A percentile compares a stretch with the other conserved stretches of the same genome.
Evolutionary conservation across 768 basidiomycete genomes (phyloP).

Genomic region (Kwoniella botswanensis): DNA sequence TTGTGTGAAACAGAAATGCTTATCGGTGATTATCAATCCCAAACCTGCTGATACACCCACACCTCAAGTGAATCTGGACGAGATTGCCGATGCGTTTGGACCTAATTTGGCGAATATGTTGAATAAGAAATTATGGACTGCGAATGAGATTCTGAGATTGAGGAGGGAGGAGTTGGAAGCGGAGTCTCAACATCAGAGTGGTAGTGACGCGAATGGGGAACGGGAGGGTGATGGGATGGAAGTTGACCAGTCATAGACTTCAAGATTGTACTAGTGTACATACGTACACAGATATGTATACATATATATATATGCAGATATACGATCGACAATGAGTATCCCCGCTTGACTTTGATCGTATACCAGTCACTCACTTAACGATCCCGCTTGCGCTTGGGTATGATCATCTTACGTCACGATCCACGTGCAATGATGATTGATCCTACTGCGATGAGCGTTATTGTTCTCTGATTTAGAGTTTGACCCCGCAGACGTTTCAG

Average conservation of each 20-base stretch:
- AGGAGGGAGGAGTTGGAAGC: constrained; percentile 16
- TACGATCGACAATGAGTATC: too few relatives aligned
- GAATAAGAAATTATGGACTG: constrained; percentile 41
- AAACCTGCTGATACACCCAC: constrained; percentile 25
- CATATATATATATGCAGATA: too few relatives aligned
- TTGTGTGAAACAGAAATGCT: constrained; percentile 1
- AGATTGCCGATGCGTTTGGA: constrained; percentile 34
- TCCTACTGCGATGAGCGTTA: background rate
- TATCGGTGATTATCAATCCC: constrained; percentile 22
- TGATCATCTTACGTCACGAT: background rate
- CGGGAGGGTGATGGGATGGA: constrained; percentile 14
- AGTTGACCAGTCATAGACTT: constrained; percentile 3
- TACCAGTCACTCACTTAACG: background rate
- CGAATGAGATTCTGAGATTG: constrained; percentile 38
- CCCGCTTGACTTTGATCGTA: background rate
- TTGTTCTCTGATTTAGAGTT: background rate
- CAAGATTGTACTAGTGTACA: background rate
- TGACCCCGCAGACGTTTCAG: background rate
- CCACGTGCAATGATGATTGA: background rate
- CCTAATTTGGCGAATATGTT: constrained; percentile 29
- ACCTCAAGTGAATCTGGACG: constrained; percentile 21
- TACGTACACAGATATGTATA: background rate
- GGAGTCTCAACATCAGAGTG: background rate
- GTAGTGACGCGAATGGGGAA: background rate
- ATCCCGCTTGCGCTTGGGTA: background rate